Conservation (phyloP, 768 basidiomycete genomes). For the Boletus vinaceobasis region DNA sequence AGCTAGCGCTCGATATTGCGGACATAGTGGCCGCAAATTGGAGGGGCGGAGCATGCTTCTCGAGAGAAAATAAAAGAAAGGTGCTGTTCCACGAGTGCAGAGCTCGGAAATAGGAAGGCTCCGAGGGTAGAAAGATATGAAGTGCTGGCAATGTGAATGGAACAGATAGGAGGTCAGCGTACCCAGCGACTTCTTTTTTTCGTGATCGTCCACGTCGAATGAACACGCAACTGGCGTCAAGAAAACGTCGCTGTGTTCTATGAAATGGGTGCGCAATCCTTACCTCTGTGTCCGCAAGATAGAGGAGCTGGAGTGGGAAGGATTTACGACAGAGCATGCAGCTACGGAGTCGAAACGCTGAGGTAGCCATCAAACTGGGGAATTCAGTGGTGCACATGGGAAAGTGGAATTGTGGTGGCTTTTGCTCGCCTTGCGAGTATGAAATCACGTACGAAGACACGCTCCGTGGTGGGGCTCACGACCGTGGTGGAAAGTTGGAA, state of each 20-base stretch:
- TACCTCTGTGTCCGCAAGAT: not conserved
- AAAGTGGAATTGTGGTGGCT: not conserved
- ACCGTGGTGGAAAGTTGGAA: not conserved
- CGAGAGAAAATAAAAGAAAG: constrained; percentile 1
- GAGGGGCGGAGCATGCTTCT: constrained; percentile 4
- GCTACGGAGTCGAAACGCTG: constrained; percentile 9
- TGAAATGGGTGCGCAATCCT: constrained; percentile 16
- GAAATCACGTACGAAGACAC: constrained; percentile 12
- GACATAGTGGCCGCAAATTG: not conserved
- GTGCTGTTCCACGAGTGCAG: not conserved
- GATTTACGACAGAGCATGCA: constrained; percentile 12
- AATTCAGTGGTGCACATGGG: not conserved
- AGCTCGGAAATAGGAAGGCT: constrained; percentile 19
- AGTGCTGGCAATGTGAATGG: constrained; percentile 10
- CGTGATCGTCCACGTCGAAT: not conserved
- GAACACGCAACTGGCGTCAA: not conserved
- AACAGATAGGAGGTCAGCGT: constrained; percentile 9
- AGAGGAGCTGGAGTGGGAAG: constrained; percentile 14
- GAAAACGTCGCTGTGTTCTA: not conserved
- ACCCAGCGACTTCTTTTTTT: constrained; percentile 3
- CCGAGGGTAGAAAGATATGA: constrained; percentile 15
- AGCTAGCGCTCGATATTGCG: not conserved
- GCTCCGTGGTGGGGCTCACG: not conserved
- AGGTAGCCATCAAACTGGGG: constrained; percentile 1
- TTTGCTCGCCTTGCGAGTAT: not conserved